Base-by-base conservation (phyloP, 208 protist species). In the Acanthamoeba royreba region DNA sequence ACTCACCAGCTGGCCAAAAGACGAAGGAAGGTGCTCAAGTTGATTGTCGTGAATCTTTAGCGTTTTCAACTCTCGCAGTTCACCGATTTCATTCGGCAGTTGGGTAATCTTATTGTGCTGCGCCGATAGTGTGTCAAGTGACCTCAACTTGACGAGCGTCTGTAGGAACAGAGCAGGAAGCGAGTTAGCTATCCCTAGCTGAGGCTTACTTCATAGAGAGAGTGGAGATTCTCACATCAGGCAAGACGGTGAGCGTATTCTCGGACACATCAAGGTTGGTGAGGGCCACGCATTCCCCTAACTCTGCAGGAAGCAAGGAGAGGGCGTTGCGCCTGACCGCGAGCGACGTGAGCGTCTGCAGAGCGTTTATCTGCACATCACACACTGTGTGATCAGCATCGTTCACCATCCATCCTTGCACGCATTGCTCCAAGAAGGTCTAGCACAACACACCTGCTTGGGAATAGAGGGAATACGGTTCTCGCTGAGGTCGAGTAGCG, bases 31-130 rank as follows among this genome's bases (percentile, higher is more conserved):
- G 4, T 31, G 22, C 31, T 85, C 25, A 31, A 85, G 4, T 33
- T 42, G n/a, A 43, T 85, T 85, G 72, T 85, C 72, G 35, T 85
- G 72, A 31, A 85, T n/a, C 40, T 85, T 85, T 28, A 85, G 31
- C n/a, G 31, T 42, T 42, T 42, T 85, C 33, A 85, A 33, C 7
- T 85, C 33, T 31, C 28, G n/a, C n/a, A 42, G 31, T 4, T 43
- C 35, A 85, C 72, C 72, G n/a, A 85, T 31, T 33, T 85, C 72
- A 42, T 31, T 25, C 35, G 72, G 72, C 35, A 85, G 72, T 28
- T 85, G 31, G 22, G 72, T 46, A 33, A 85, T n/a, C n/a, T n/a
- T n/a, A n/a, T n/a, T n/a, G n/a, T n/a, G n/a, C n/a, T n/a, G n/a
- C n/a, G n/a, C n/a, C n/a, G n/a, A n/a, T n/a, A n/a, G n/a, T n/a